These are phyloP conservation scores for Aspergillus calidoustus DNA, from an alignment of 2,329 filamentous ascomycete species.

Conservation along the genomic window DNA sequence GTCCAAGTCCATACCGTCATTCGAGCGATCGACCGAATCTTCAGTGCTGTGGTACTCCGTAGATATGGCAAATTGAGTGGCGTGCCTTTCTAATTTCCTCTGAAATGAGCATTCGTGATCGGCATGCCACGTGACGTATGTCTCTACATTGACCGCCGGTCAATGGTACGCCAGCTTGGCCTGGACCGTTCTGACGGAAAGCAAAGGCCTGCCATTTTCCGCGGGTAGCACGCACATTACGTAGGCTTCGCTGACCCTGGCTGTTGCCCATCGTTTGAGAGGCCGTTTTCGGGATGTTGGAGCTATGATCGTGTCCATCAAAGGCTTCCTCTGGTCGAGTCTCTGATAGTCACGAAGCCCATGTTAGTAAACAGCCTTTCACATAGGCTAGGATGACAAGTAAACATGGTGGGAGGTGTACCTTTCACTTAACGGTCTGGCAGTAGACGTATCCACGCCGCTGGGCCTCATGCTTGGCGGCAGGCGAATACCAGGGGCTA, in stretches of 20 bases:
- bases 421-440: conserved; percentile 20
- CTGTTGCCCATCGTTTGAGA: not conserved
- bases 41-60: not conserved
- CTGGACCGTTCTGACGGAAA: conserved; percentile 1
- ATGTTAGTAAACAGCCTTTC: not conserved
- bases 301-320: not conserved
- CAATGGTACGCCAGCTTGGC: not conserved
- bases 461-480: conserved; percentile 42
- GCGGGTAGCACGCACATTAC: not conserved
- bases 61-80: not conserved
- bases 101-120: conserved; percentile 15
- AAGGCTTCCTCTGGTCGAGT: conserved; percentile 4
- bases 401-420: not conserved
- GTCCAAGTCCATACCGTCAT: conserved; percentile 5
- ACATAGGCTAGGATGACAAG: not conserved
- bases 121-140: conserved; percentile 23
- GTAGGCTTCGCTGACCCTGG: not conserved
- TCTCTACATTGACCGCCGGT: conserved; percentile 8
- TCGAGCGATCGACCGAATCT: conserved; percentile 5
- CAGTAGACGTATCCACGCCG: conserved; percentile 12
- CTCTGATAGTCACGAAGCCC: conserved; percentile 1
- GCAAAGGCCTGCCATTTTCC: not conserved
- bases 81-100: conserved; percentile 3
- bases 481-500: conserved; percentile 43
- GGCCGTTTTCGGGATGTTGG: not conserved